A percentile compares a stretch with the other conserved stretches of the same genome.
Evolutionary conservation across 2,329 filamentous ascomycete species (phyloP).

Genomic region (Teratosphaeria pseudoeucalypti): DNA sequence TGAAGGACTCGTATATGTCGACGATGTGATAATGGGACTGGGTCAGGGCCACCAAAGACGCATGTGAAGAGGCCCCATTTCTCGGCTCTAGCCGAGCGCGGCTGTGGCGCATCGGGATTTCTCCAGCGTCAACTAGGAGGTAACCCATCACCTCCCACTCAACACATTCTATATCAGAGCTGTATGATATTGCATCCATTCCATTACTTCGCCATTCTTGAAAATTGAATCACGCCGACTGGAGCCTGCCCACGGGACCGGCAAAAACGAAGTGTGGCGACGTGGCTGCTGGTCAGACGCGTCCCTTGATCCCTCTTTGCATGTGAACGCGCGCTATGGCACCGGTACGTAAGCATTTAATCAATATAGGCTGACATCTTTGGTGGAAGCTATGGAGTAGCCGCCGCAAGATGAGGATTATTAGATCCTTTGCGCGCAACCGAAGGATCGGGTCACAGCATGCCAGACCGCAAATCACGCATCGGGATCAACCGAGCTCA

Average conservation of each 20-base stretch:
- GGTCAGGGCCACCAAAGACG: neutral
- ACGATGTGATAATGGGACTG: neutral
- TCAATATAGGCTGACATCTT: neutral
- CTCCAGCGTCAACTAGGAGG: neutral
- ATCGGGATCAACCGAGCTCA: neutral
- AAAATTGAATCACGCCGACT: neutral
- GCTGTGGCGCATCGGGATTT: neutral
- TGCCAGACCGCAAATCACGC: neutral
- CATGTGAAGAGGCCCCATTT: neutral
- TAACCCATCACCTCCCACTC: neutral
- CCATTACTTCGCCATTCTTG: neutral
- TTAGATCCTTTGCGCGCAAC: neutral
- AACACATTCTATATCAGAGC: neutral
- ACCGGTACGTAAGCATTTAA: neutral
- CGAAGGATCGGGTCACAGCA: neutral
- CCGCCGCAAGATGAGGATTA: neutral
- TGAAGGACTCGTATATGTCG: neutral
- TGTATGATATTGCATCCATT: neutral
- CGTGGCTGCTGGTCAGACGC: neutral
- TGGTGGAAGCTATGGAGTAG: neutral
- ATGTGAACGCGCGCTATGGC: neutral
- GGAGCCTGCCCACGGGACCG: neutral
- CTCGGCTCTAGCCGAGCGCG: neutral
- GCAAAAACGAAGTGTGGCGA: neutral
- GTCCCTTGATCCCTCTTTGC: neutral